These are phyloP conservation scores for Lactarius sp. DNA, from an alignment of 768 basidiomycete genomes.

Conservation along the genomic window DNA sequence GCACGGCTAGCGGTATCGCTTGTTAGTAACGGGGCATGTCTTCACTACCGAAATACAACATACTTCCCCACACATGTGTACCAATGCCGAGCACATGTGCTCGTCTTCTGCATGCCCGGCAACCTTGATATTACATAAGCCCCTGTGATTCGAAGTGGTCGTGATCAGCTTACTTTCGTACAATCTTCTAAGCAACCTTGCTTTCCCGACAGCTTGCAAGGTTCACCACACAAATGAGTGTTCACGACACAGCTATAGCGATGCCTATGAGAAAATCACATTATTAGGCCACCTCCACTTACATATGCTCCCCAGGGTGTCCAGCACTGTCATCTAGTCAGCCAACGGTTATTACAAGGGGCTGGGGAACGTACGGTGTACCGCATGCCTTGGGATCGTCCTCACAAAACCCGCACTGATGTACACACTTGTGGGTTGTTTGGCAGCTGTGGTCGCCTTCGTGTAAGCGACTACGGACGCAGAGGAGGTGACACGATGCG, in stretches of 20 bases:
- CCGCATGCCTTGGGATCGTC: slow-evolving; percentile 40
- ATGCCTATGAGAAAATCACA: neutral
- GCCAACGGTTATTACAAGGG: neutral
- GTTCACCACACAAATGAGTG: slow-evolving; percentile 51
- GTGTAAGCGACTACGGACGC: slow-evolving; percentile 45
- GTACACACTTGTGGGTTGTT: slow-evolving; percentile 45
- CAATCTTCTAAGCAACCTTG: slow-evolving; percentile 51
- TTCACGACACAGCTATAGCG: slow-evolving; percentile 41
- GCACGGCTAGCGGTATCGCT: slow-evolving; percentile 14
- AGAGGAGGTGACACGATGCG: slow-evolving; percentile 43
- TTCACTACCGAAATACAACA: neutral
- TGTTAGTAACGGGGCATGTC: neutral
- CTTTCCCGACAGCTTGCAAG: slow-evolving; percentile 43
- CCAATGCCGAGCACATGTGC: slow-evolving; percentile 49
- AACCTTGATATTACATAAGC: slow-evolving; percentile 34
- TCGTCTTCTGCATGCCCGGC: slow-evolving; percentile 43
- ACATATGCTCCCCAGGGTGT: slow-evolving; percentile 54
- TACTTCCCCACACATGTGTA: slow-evolving; percentile 58
- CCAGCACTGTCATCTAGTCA: slow-evolving; percentile 41
- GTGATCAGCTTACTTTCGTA: slow-evolving; percentile 38
- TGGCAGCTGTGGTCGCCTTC: slow-evolving; percentile 45
- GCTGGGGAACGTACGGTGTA: slow-evolving; percentile 38
- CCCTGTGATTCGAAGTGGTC: neutral
- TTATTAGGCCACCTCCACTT: slow-evolving; percentile 20
- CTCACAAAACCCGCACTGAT: slow-evolving; percentile 41